Conservation (phyloP, 345 rosid species). For the Hirschfeldia incana region DNA sequence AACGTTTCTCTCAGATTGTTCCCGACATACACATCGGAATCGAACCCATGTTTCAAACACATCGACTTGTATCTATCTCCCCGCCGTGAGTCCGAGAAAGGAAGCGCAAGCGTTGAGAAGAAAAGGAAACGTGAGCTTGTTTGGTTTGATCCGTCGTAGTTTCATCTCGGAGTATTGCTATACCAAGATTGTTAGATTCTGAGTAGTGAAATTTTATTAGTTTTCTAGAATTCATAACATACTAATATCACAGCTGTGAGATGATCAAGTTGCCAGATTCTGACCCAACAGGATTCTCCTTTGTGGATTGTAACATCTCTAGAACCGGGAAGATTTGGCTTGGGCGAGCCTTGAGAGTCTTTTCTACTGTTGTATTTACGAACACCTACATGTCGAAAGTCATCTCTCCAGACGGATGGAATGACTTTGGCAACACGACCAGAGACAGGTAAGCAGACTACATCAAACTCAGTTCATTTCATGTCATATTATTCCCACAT, state of each 20-base stretch:
- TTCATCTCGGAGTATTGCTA: constrained; percentile 49
- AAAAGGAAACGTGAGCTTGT: constrained; percentile 73
- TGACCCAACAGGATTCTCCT: not conserved
- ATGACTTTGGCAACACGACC: no score
- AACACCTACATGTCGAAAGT: not conserved
- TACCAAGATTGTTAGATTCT: not conserved
- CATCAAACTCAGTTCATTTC: no score
- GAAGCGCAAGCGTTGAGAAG: constrained; percentile 64
- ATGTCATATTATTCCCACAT: no score
- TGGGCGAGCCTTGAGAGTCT: not conserved
- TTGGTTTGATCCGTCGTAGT: constrained; percentile 54
- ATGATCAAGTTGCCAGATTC: not conserved
- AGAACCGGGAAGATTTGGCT: not conserved
- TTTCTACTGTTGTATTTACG: not conserved
- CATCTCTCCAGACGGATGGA: not conserved
- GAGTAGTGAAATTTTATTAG: not conserved
- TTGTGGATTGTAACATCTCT: not conserved
- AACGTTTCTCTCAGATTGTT: constrained; percentile 57
- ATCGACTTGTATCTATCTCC: constrained; percentile 70
- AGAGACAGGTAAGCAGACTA: no score
- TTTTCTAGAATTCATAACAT: not conserved
- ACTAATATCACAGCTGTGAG: not conserved
- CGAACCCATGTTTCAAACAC: constrained; percentile 61
- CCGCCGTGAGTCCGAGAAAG: constrained; percentile 49
- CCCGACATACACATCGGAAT: constrained; percentile 59